These are phyloP conservation scores for Boletus sp. DNA, from an alignment of 1,284 basidiomycete species.

Conservation along the genomic window DNA sequence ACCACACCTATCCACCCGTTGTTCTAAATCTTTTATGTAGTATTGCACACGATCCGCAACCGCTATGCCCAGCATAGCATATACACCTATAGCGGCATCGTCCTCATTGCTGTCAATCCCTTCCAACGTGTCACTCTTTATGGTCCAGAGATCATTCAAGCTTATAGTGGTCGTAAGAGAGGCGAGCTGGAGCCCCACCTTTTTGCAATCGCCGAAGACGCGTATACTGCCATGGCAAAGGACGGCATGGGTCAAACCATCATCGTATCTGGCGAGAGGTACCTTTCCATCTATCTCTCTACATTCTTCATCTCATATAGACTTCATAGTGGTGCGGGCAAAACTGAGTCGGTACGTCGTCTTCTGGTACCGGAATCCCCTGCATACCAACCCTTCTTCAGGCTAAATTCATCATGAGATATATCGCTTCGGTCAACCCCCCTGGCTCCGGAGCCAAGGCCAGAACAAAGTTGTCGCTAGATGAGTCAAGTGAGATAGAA, in stretches of 20 bases:
- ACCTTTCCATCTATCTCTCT: constrained; percentile 20
- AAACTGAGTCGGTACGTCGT: constrained; percentile 86
- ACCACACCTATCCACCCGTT: not conserved
- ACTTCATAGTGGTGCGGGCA: constrained; percentile 86
- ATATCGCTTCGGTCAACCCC: constrained; percentile 96
- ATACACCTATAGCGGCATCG: constrained; percentile 98
- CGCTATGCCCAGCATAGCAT: constrained; percentile 97
- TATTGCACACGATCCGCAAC: constrained; percentile 95
- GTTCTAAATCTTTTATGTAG: constrained; percentile 40
- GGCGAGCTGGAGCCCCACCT: constrained; percentile 97
- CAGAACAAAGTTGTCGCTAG: constrained; percentile 66
- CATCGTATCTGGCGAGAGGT: constrained; percentile 98
- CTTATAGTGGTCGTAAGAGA: constrained; percentile 88
- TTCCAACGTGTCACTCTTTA: constrained; percentile 93
- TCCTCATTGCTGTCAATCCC: constrained; percentile 97
- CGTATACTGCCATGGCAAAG: constrained; percentile 95
- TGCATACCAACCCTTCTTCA: constrained; percentile 29
- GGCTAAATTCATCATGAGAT: constrained; percentile 99
- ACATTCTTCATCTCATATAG: constrained; percentile 24
- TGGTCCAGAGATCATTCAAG: constrained; percentile 95
- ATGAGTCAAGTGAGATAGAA: constrained; percentile 92
- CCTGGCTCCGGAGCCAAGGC: constrained; percentile 60
- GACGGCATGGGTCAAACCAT: constrained; percentile 97
- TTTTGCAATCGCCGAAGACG: constrained; percentile 99
- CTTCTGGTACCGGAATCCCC: constrained; percentile 1